Evolutionary conservation across 2,329 filamentous ascomycete genomes (phyloP), one percentile per base, ranked within the genome.

Genomic region (Apiospora koreana): DNA sequence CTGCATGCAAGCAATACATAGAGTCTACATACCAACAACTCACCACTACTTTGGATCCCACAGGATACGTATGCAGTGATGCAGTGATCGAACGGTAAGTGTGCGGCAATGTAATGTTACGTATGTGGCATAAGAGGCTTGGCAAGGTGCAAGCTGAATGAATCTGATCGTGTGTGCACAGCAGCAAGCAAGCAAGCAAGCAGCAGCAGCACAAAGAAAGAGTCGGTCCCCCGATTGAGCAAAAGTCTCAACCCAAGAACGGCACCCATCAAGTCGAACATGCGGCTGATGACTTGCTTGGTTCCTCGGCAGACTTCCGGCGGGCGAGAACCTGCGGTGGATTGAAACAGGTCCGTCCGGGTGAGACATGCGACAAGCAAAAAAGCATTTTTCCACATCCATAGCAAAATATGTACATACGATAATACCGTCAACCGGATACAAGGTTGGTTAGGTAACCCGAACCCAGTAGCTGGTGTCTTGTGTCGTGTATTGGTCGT

Each of bases 251-350:
- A 35, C 35, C 35, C 35, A 35, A 8, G 35, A 35, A 35, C 54
- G 54, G 54, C 54, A 62, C 12, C 54, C 8, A 35, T 35, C 8
- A 62, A 62, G 28, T 21, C 41, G 12, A 62, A n/a, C 54, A 38
- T 62, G 54, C 54, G 54, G 54, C 54, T 62, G 54, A 62, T 62
- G 54, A 62, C 54, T 62, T 62, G 54, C 54, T n/a, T 38, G 54
- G 31, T 62, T 38, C 31, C 54, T 62, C 54, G 54, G 54, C 54
- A 38, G 54, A 16, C 54, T 62, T 38, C 54, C 54, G 54, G 18
- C 9, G 28, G 50, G 16, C 12, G 7, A 38, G 31, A 62, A 62
- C 54, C 21, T 43, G 41, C 16, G 41, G 54, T 62, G 31, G n/a
- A 38, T 62, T 62, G 54, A 62, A 62, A 62, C 54, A 62, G 8